phyloP scores from a whole-genome alignment of 495 filamentous ascomycete genomes.

The Parathielavia appendiculata region DNA sequence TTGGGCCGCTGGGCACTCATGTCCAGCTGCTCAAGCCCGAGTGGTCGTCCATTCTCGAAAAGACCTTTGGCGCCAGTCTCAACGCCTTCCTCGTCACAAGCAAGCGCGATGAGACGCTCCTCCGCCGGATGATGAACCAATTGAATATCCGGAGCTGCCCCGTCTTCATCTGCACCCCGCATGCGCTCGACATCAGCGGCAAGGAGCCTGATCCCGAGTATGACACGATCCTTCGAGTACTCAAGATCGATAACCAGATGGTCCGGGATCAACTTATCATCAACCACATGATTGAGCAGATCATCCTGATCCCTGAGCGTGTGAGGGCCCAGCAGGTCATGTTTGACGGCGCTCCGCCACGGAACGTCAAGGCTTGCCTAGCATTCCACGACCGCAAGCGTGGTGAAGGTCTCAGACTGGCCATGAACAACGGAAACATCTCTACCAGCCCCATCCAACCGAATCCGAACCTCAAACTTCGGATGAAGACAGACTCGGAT shows the following conservation, averaged over 20 bases:
- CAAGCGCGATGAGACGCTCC: slow-evolving; percentile 59
- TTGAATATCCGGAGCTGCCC: slow-evolving; percentile 49
- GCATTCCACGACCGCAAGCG: slow-evolving; percentile 53
- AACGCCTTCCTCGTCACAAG: slow-evolving; percentile 75
- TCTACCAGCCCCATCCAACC: slow-evolving; percentile 32
- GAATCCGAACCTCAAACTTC: slow-evolving; percentile 39
- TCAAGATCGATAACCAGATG: slow-evolving; percentile 75
- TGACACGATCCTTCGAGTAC: slow-evolving; percentile 70
- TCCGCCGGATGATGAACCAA: slow-evolving; percentile 58
- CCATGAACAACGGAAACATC: slow-evolving; percentile 43
- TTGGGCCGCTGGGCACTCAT: slow-evolving; percentile 78
- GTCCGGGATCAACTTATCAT: slow-evolving; percentile 82
- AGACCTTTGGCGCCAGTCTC: slow-evolving; percentile 57
- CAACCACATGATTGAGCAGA: slow-evolving; percentile 75
- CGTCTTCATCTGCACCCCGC: slow-evolving; percentile 60
- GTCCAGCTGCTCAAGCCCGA: slow-evolving; percentile 69
- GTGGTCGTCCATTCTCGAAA: slow-evolving; percentile 83
- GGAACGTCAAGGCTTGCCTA: slow-evolving; percentile 69
- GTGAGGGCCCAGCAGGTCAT: slow-evolving; percentile 63
- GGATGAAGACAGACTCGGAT: slow-evolving; percentile 77
- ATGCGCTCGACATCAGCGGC: slow-evolving; percentile 54
- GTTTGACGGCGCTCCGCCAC: slow-evolving; percentile 54
- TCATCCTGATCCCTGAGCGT: slow-evolving; percentile 65
- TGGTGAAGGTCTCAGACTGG: slow-evolving; percentile 60
- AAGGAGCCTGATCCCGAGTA: slow-evolving; percentile 68